Base-by-base conservation (phyloP, 768 basidiomycete species). In the Gymnopilus junonius region DNA sequence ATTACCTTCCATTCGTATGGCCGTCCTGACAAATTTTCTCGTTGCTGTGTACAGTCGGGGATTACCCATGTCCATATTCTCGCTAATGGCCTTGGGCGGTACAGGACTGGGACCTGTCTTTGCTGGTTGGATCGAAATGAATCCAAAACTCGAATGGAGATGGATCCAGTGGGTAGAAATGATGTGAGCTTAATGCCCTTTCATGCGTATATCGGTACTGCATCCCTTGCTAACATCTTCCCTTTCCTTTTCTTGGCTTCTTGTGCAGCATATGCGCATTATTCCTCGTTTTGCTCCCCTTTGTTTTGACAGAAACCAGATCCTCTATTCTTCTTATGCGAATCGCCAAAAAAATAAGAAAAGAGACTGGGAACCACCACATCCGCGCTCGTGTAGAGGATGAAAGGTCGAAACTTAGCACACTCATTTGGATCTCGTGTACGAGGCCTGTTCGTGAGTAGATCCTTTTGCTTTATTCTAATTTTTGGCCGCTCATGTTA, bases 61-160 rank as follows among this genome's bases (percentile, higher is more conserved):
- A 1, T 68, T 90, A 1, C 92, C 92, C 0, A 94, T 94, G 91
- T 80, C 89, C 0, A 70, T 91, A 1, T 96, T 93, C 71, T 79
- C 90, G 0, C 67, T 87, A 4, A 76, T 80, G 0, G 90, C 87
- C 0, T 69, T 93, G 10, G 83, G 82, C 1, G 87, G 68, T 15
- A 68, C 70, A 17, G 72, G 74, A 3, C 48, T 70, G 10, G 72
- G 71, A 0, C 74, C 74, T 23, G 66, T 70, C 3, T 62, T 68
- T 21, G 69, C 68, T 21, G 74, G 74, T 2, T 75, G 71, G 74
- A 70, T 75, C 6, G 72, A 75, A 57, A 72, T 72, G 69, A 71
- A 75, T 25, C 56, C 65, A 2, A 67, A 61, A 20, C 55, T 75
- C 27, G 64, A 65, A 27, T 75, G 74, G 74, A 71, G 66, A 59